These are phyloP conservation scores for Tolypocladium nubicola DNA, from an alignment of 2,329 filamentous ascomycete genomes.

Conservation along the genomic window DNA sequence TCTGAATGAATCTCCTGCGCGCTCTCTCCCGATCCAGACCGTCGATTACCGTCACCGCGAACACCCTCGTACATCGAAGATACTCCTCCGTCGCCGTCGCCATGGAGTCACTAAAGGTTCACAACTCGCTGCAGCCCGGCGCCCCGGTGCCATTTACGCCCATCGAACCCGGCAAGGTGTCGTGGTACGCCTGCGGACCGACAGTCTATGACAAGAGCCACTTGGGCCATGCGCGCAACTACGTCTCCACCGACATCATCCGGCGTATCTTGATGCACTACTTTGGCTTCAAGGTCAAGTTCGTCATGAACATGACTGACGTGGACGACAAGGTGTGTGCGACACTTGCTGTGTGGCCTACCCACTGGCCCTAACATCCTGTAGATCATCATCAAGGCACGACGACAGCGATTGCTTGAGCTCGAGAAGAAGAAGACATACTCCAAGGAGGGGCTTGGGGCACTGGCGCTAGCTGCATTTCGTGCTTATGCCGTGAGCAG, in stretches of 20 bases:
- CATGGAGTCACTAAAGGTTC: slow-evolving; percentile 57
- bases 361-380: background rate
- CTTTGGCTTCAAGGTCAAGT: slow-evolving; percentile 72
- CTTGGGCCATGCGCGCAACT: slow-evolving; percentile 77
- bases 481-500: slow-evolving; percentile 44
- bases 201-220: slow-evolving; percentile 78
- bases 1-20: slow-evolving; percentile 26
- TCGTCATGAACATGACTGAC: slow-evolving; percentile 91
- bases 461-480: slow-evolving; percentile 43
- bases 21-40: slow-evolving; percentile 15
- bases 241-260: slow-evolving; percentile 83
- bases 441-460: slow-evolving; percentile 31
- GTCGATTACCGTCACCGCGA: slow-evolving; percentile 16
- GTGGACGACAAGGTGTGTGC: slow-evolving; percentile 58
- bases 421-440: slow-evolving; percentile 63
- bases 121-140: slow-evolving; percentile 67
- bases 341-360: background rate
- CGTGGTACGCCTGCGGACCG: slow-evolving; percentile 85
- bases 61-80: slow-evolving; percentile 17
- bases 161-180: slow-evolving; percentile 58
- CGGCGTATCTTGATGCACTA: slow-evolving; percentile 73
- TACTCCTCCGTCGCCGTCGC: slow-evolving; percentile 23
- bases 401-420: slow-evolving; percentile 73
- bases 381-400: slow-evolving; percentile 49
- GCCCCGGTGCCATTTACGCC: slow-evolving; percentile 66